These are phyloP conservation scores for Botrytis paeoniae DNA, from an alignment of 2,329 filamentous ascomycete genomes.

Conservation along the genomic window DNA sequence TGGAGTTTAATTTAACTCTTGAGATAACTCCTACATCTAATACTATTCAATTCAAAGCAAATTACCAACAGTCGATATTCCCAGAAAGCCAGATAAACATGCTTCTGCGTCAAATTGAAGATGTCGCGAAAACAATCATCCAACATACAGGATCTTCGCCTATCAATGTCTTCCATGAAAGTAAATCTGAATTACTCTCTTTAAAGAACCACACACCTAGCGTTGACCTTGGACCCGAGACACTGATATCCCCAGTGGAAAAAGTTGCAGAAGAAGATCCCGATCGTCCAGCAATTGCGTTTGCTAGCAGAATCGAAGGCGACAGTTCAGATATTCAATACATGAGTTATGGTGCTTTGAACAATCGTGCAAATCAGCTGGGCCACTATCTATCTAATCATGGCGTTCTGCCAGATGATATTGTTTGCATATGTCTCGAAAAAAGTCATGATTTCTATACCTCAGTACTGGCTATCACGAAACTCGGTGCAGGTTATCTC, in stretches of 20 bases:
- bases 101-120: slow-evolving; percentile 60
- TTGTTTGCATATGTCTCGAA: slow-evolving; percentile 74
- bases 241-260: slow-evolving; percentile 35
- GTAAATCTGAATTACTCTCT: slow-evolving; percentile 29
- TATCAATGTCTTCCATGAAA: slow-evolving; percentile 19
- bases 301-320: slow-evolving; percentile 51
- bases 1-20: slow-evolving; percentile 73
- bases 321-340: slow-evolving; percentile 40
- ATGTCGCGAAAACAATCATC: slow-evolving; percentile 46
- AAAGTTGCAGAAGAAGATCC: slow-evolving; percentile 42
- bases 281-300: slow-evolving; percentile 59
- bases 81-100: slow-evolving; percentile 52
- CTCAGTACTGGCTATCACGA: slow-evolving; percentile 70
- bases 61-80: slow-evolving; percentile 53
- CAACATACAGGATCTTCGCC: slow-evolving; percentile 19
- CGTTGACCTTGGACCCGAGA: slow-evolving; percentile 21
- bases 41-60: slow-evolving; percentile 50
- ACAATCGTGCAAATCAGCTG: slow-evolving; percentile 60
- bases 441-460: slow-evolving; percentile 73
- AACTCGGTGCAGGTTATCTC: slow-evolving; percentile 75
- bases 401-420: slow-evolving; percentile 49
- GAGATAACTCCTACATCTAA: slow-evolving; percentile 66
- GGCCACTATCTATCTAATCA: slow-evolving; percentile 52
- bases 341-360: slow-evolving; percentile 64
- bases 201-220: slow-evolving; percentile 32